Evolutionary conservation across 2,329 filamentous ascomycete species (phyloP), one percentile per base, ranked within the genome.

Genomic region (Hypoxylon rubiginosum): DNA sequence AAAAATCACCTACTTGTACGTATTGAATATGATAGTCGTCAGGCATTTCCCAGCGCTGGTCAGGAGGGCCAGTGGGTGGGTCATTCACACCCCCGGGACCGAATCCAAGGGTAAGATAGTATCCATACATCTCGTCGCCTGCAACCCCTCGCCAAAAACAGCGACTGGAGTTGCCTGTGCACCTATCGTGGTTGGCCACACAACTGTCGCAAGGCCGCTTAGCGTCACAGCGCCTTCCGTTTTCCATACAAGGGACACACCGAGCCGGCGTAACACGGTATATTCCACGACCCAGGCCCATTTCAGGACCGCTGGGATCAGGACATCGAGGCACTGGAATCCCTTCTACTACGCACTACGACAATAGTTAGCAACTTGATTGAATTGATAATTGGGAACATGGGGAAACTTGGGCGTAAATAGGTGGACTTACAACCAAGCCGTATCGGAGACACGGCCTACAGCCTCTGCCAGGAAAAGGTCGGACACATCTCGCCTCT

Each of bases 51-150:
- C n/a, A 30, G 63, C 4, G 5, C 2, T 4, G 2, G 11, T 2
- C n/a, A n/a, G n/a, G n/a, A n/a, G n/a, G n/a, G n/a, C n/a, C 7
- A 6, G 7, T 26, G n/a, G 1, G 15, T 39, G n/a, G 49, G n/a
- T 64, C 53, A 28, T 61, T 34, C 9, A 69, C 19, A 3, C 66
- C 66, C 0, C 1, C 7, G 11, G 57, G 56, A 7, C 66, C 63
- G 46, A 19, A 58, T 4, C 51, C 48, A 3, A 41, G 13, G 7
- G 11, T 64, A 2, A 67, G 34, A 28, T 64, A 69, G 32, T 64
- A 69, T 7, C 67, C 67, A 3, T 64, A 64, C 17, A 64, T 55
- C 6, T 65, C 39, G 13, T 50, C 58, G 3, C 60, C 48, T 0
- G 53, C 28, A 3, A 62, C 50, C 1, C 46, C 57, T 0, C 67